phyloP scores from a whole-genome alignment of 306 rosid species.

The Cicer yamashitae region DNA sequence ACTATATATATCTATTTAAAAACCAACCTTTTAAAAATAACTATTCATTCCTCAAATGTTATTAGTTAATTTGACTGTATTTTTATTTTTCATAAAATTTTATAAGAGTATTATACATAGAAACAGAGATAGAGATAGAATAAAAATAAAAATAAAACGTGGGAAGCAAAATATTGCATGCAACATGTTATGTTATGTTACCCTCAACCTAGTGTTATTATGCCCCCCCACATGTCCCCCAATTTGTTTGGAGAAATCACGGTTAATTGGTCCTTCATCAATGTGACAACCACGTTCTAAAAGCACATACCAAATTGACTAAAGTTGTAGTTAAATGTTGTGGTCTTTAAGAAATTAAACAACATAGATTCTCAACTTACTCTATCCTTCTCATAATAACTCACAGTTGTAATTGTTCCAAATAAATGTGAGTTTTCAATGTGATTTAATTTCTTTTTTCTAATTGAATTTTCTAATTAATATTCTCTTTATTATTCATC shows the following conservation, averaged over 20 bases:
- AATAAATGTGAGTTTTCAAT: no score
- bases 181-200: not conserved
- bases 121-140: not conserved
- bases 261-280: conserved; percentile 44
- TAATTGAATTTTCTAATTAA: no score
- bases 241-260: conserved; percentile 47
- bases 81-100: no score
- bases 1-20: no score
- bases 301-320: conserved; percentile 34
- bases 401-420: no score
- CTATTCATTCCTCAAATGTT: no score
- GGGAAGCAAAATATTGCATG: conserved; percentile 34
- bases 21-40: no score
- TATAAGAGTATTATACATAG: no score
- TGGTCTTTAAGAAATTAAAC: conserved; percentile 29
- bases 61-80: no score
- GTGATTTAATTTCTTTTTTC: no score
- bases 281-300: conserved; percentile 38
- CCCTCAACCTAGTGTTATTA: not conserved
- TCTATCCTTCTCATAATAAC: no score
- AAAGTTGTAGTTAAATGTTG: conserved; percentile 22
- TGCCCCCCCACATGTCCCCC: conserved; percentile 49
- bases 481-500: no score
- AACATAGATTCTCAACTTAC: conserved; percentile 20
- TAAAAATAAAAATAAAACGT: not conserved